These are phyloP conservation scores for Alternaria angustiovoidea DNA, from an alignment of 2,329 filamentous ascomycete genomes.

Conservation along the genomic window DNA sequence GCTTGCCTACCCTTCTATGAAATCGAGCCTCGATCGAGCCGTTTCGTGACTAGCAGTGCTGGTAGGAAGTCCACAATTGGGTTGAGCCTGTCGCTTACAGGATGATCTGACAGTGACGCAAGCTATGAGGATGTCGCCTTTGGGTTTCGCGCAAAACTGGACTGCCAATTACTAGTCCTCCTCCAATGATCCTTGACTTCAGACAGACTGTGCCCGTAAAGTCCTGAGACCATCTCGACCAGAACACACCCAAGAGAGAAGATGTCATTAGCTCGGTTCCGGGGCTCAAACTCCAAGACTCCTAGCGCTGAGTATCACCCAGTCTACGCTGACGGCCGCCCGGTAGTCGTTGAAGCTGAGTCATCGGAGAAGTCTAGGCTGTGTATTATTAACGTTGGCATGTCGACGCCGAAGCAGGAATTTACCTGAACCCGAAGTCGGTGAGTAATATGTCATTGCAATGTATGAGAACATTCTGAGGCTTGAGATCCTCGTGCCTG, in stretches of 20 bases:
- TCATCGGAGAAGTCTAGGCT: not conserved
- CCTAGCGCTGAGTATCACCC: too few relatives aligned
- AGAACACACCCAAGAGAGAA: constrained; percentile 2
- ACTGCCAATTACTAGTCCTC: not conserved
- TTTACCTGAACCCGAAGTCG: not conserved
- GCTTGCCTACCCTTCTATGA: not conserved
- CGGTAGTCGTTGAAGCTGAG: not conserved
- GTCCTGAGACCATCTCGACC: not conserved
- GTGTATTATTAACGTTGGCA: not conserved
- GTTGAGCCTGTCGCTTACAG: not conserved
- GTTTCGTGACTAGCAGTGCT: not conserved
- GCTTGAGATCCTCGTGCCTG: not conserved
- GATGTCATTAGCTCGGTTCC: not conserved
- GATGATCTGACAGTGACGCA: not conserved
- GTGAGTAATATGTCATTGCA: not conserved
- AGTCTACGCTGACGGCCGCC: not conserved
- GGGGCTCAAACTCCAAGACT: not conserved
- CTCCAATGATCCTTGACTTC: not conserved
- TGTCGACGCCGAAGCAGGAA: not conserved
- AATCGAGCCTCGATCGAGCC: not conserved
- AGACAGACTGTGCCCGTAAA: not conserved
- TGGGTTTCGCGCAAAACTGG: not conserved
- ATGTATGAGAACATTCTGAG: not conserved
- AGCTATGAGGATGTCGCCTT: not conserved
- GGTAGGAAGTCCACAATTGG: not conserved